Evolutionary conservation across 169 alveolate genomes (phyloP).

Genomic region (Cystoisospora suis): DNA sequence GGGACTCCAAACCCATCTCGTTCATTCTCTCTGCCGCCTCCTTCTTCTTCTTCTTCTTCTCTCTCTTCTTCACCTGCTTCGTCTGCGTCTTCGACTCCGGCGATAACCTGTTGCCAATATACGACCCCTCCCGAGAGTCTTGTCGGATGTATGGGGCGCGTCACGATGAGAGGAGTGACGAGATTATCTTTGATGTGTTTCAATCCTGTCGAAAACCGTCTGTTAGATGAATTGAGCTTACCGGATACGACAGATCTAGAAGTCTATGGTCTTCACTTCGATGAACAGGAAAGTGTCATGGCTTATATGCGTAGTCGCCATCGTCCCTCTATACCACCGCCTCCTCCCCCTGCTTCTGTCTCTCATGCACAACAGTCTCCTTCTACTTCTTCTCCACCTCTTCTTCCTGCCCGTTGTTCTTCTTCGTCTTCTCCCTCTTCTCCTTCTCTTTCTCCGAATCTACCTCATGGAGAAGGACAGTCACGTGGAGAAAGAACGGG

Average conservation of each 20-base stretch:
- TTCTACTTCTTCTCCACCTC: background rate
- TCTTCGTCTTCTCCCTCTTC: background rate
- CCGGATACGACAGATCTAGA: slow-evolving; percentile 4
- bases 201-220: background rate
- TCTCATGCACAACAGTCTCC: background rate
- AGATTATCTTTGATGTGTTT: background rate
- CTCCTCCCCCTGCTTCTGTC: background rate
- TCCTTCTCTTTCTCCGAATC: background rate
- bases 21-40: background rate
- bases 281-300: background rate
- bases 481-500: too few species aligned
- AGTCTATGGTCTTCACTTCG: background rate
- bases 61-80: background rate
- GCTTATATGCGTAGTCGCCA: background rate
- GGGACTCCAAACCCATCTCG: background rate
- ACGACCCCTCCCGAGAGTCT: background rate
- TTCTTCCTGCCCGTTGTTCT: background rate
- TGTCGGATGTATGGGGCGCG: background rate
- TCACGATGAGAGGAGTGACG: background rate
- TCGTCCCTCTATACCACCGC: background rate
- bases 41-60: background rate
- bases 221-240: background rate
- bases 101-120: background rate
- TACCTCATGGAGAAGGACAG: too few species aligned
- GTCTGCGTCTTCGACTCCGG: background rate